Percentiles rank a stretch among this genome's conserved stretches.
Evolutionary conservation across 2,329 filamentous ascomycete genomes (phyloP).

Genomic region (Calonectria ilicicola): DNA sequence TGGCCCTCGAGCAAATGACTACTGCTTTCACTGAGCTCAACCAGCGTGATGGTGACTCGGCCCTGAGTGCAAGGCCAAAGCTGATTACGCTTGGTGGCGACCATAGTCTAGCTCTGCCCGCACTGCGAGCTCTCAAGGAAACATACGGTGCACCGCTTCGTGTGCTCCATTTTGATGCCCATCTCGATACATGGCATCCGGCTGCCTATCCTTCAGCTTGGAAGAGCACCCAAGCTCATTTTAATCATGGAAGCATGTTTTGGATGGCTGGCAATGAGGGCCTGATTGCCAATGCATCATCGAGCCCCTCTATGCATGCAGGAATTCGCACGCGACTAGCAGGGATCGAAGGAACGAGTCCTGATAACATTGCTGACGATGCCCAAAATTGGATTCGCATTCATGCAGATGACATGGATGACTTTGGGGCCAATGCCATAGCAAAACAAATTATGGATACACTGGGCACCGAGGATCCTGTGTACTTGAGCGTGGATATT

Average conservation of each 20-base stretch:
- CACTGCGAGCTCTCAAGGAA: conserved; percentile 70
- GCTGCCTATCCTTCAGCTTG: conserved; percentile 80
- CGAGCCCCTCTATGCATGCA: conserved; percentile 78
- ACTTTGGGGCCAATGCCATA: conserved; percentile 76
- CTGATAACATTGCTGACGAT: conserved; percentile 76
- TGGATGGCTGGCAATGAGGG: conserved; percentile 84
- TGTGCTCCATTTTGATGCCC: conserved; percentile 77
- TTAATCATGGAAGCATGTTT: conserved; percentile 90
- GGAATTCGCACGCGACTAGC: conserved; percentile 81
- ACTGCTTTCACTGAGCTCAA: conserved; percentile 74
- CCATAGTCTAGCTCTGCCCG: conserved; percentile 75
- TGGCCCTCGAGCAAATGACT: conserved; percentile 83
- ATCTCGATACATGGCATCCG: conserved; percentile 85
- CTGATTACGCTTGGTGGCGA: conserved; percentile 77
- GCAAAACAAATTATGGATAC: conserved; percentile 74
- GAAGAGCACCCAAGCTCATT: conserved; percentile 61
- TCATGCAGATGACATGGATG: conserved; percentile 84
- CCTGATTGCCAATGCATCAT: conserved; percentile 71
- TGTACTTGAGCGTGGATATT: conserved; percentile 82
- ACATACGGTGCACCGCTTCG: conserved; percentile 70
- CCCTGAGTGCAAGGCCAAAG: conserved; percentile 56
- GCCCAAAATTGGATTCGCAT: conserved; percentile 82
- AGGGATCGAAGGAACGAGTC: conserved; percentile 64
- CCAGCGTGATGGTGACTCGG: conserved; percentile 50
- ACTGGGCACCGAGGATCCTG: conserved; percentile 74